Base-by-base conservation (phyloP, 169 alveolate genomes). In the Plasmodium gonderi region DNA sequence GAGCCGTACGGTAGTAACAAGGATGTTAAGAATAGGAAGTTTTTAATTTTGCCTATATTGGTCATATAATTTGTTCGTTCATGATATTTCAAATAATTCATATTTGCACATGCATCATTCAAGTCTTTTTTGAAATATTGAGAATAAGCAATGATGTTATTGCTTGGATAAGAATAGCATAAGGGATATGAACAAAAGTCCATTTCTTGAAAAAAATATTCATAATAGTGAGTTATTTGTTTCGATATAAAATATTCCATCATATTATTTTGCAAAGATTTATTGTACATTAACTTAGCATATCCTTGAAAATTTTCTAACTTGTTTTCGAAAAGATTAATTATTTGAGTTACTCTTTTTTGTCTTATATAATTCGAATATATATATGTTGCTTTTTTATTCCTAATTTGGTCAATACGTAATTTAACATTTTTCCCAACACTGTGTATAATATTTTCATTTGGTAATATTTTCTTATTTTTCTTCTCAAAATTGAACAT, bases 151-250 rank as follows among this genome's bases (percentile, higher is more conserved):
- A 31, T 14, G 23, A 65, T 3, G 49, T 80, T 65, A 23, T 42
- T 67, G 17, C 91, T 64, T 5, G 79, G 79, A 31, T 80, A 3
- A 29, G 47, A 44, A 47, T 64, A 80, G 36, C 91, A 80, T 3
- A 80, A n/a, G 9, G 92, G 79, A 26, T 31, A 85, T 17, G 79
- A 38, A 74, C 68, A 74, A 31, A 44, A 20, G 7, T 51, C 67
- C 36, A 85, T 11, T 8, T 85, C 79, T 44, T 74, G 29, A 65
- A 85, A 85, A 64, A 85, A 85, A 74, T 77, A 77, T 64, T 85
- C 87, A 54, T 85, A 85, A 42, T 85, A 64, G 31, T 85, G 20
- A 1, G 67, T 29, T 14, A 85, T 4, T 42, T 85, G 79, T 33
- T 33, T 47, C 14, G 92, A 85, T 74, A 60, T 36, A 54, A 47